Evolutionary conservation across 2,329 filamentous ascomycete species (phyloP).

Genomic region (Mycosphaerella sp.): DNA sequence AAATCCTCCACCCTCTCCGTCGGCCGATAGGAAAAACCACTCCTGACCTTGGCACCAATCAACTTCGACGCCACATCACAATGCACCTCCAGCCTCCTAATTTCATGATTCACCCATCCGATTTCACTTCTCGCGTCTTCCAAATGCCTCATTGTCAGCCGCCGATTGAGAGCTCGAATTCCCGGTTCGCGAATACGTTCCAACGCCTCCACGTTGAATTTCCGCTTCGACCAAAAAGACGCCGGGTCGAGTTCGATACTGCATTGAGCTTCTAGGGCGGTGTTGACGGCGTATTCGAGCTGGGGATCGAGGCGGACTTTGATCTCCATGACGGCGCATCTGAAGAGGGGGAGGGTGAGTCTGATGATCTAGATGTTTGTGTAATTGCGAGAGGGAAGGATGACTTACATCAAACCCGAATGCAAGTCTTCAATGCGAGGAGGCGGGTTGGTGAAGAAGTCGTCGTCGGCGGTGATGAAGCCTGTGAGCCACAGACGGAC

Average conservation of each 20-base stretch:
- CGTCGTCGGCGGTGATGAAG: constrained; percentile 5
- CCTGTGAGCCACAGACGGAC: constrained; percentile 15
- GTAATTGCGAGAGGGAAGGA: background rate
- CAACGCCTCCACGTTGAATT: constrained; percentile 7
- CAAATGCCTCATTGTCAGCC: constrained; percentile 3
- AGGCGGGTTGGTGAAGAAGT: constrained; percentile 13
- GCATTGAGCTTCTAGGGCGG: constrained; percentile 5
- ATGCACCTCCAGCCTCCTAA: constrained; percentile 13
- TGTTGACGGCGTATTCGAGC: constrained; percentile 8
- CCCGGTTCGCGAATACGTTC: constrained; percentile 2
- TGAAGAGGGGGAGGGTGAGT: background rate
- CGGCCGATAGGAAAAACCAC: constrained; percentile 10
- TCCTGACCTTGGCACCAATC: constrained; percentile 4
- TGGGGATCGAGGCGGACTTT: constrained; percentile 12
- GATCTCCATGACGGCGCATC: constrained; percentile 9
- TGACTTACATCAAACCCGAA: constrained; percentile 1
- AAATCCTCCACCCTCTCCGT: constrained; percentile 6
- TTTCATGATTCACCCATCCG: constrained; percentile 15
- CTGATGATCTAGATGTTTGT: background rate
- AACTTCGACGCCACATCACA: constrained; percentile 11
- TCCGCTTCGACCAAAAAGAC: constrained; percentile 9
- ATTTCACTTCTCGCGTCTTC: constrained; percentile 14
- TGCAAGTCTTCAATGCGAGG: constrained; percentile 9
- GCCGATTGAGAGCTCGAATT: background rate
- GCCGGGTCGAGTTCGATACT: constrained; percentile 11